Percentiles rank a stretch among this genome's conserved stretches.
Evolutionary conservation across 1,139 yeast species (phyloP).

Genomic region (Pichia sp.): DNA sequence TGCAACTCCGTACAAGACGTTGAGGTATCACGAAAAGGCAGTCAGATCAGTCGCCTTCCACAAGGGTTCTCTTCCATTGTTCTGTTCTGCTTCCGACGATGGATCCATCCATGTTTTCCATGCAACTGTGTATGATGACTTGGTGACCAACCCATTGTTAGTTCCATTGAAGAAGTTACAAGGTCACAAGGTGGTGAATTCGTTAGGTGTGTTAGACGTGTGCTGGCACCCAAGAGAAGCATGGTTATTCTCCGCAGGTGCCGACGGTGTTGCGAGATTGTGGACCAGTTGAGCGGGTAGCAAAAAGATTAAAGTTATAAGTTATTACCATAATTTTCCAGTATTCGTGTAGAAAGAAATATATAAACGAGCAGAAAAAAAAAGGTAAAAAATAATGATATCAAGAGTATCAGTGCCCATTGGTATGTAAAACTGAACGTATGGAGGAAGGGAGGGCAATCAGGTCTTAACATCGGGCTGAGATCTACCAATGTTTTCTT

Average conservation of each 20-base stretch:
- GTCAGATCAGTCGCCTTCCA: slow-evolving; percentile 87
- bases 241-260: slow-evolving; percentile 98
- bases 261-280: slow-evolving; percentile 91
- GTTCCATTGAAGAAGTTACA: slow-evolving; percentile 93
- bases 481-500: slow-evolving; percentile 72
- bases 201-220: slow-evolving; percentile 84
- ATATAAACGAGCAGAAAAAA: neutral
- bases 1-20: slow-evolving; percentile 87
- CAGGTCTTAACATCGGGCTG: slow-evolving; percentile 88
- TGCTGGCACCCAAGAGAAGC: slow-evolving; percentile 99
- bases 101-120: slow-evolving; percentile 93
- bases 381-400: neutral
- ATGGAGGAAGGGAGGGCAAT: neutral
- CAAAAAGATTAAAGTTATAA: neutral
- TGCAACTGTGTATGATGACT: slow-evolving; percentile 92
- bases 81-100: slow-evolving; percentile 96
- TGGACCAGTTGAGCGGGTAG: slow-evolving; percentile 70
- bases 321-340: neutral
- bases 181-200: slow-evolving; percentile 80
- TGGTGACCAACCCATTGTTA: slow-evolving; percentile 89
- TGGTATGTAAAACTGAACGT: neutral
- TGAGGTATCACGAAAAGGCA: slow-evolving; percentile 92
- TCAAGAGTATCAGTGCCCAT: neutral
- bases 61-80: slow-evolving; percentile 76
- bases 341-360: neutral